Evolutionary conservation across 768 basidiomycete species (phyloP), one percentile per base, ranked within the genome.

Genomic region (Suillus lakei): DNA sequence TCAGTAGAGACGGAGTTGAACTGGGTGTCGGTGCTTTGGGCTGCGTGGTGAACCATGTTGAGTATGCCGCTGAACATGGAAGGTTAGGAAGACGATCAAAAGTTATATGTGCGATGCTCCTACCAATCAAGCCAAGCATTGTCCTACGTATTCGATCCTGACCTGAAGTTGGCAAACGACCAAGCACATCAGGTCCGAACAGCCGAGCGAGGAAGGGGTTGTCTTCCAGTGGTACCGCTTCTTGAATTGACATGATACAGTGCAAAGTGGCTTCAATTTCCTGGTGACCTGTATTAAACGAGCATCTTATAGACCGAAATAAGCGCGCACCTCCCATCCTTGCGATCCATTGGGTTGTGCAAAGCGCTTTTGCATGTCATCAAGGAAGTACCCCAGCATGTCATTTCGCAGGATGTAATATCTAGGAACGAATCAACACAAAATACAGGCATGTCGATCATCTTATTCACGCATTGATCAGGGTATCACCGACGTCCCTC

Each of bases 401-500:
- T 94, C 89, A 60, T 92, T 88, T 46, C 95, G 88, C 3, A 98
- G 82, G 38, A 97, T 86, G 73, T 97, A 98, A 71, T 91, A 97
- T 28, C 91, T 93, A 71, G n/a, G 39, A 7, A 51, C 32, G 30
- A 32, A 61, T 69, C 59, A 77, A 64, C 41, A 30, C 8, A 44
- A 53, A 38, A 64, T 50, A 44, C 38, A 2, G 28, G 10, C 16
- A 12, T 21, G 39, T 13, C 58, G 38, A 56, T 6, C 48, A 3
- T 21, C 28, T 23, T 23, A 81, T 90, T 62, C 78, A 95, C 91
- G 93, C 92, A 69, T 95, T 96, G 66, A 95, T 90, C 16, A 96
- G 82, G 1, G 92, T 93, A 77, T 96, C 94, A 0, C 93, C 94
- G 30, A 94, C 88, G 65, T 95, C 93, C 67, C 93, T 80, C 69